Base-by-base conservation (phyloP, 257 asterid genomes). In the Solanum peruvianum region DNA sequence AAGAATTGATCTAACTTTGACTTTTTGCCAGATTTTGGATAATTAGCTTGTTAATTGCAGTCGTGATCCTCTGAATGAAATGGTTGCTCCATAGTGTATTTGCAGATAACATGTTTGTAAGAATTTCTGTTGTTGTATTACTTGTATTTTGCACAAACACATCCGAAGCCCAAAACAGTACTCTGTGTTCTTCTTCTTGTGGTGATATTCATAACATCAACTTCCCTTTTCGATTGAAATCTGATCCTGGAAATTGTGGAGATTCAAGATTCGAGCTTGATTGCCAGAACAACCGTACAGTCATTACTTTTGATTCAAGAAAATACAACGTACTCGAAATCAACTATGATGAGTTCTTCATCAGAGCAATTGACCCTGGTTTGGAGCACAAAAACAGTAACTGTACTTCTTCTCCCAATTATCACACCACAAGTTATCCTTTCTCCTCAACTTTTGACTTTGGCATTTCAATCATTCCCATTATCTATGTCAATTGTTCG, bases 401-500 rank as follows among this genome's bases (percentile, higher is more conserved):
- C 11, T 87, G 91, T 77, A 86, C 88, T 62, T 80, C 82, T 27
- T 87, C 75, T 69, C 69, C 90, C 3, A 56, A 33, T 37, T 62
- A 37, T 69, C 29, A 37, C 76, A 58, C 56, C 35, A 60, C 60
- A 12, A 11, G 0, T 9, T 11, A 2, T 29, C 85, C 85, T 47
- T 1, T 8, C 67, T 14, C 41, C 85, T 9, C 67, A 16, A 3
- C 84, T 70, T 67, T 85, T 85, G 70, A 11, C 5, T 1, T 6
- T 12, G 2, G 4, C 2, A 4, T 4, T 20, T 6, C 31, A 25
- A 31, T 45, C 7, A 41, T 31, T 60, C 86, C 21, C 8, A 29
- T 93, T 11, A 85, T 87, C 7, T 88, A 86, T 87, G 64, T 90
- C 87, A 91, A 86, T 87, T 93, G 95, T 70, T 86, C 60, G 5